These are phyloP conservation scores for Rosa hybrid DNA, from an alignment of 331 rosid species.

Conservation along the genomic window DNA sequence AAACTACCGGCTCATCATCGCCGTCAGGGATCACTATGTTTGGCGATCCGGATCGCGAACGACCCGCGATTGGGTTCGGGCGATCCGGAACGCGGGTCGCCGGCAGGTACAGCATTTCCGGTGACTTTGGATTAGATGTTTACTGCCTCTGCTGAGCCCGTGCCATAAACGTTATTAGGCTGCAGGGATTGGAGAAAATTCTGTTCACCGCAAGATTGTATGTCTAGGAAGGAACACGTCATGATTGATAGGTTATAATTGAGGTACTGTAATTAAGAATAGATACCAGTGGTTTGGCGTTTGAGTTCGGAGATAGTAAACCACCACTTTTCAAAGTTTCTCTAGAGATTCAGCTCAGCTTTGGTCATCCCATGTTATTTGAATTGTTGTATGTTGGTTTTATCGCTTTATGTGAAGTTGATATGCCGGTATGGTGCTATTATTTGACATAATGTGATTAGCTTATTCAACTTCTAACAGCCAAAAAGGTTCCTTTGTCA, in stretches of 20 bases:
- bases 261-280: not conserved
- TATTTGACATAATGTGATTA: not conserved
- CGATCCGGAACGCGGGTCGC: too few relatives aligned
- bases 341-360: not conserved
- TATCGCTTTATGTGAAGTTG: not conserved
- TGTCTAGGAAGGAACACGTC: constrained; percentile 1
- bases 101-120: too few relatives aligned
- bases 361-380: not conserved
- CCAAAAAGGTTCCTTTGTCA: not conserved
- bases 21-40: too few relatives aligned
- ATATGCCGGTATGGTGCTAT: not conserved
- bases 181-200: not conserved
- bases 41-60: too few relatives aligned
- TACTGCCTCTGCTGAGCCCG: not conserved
- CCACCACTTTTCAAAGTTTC: not conserved
- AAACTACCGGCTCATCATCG: too few relatives aligned
- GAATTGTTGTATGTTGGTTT: not conserved
- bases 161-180: not conserved
- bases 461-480: not conserved
- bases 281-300: not conserved
- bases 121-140: not conserved
- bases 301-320: not conserved
- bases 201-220: not conserved
- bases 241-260: not conserved
- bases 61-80: too few relatives aligned